These are phyloP conservation scores for Lodderomyces theae DNA, from an alignment of 1,139 yeast genomes.

Conservation along the genomic window DNA sequence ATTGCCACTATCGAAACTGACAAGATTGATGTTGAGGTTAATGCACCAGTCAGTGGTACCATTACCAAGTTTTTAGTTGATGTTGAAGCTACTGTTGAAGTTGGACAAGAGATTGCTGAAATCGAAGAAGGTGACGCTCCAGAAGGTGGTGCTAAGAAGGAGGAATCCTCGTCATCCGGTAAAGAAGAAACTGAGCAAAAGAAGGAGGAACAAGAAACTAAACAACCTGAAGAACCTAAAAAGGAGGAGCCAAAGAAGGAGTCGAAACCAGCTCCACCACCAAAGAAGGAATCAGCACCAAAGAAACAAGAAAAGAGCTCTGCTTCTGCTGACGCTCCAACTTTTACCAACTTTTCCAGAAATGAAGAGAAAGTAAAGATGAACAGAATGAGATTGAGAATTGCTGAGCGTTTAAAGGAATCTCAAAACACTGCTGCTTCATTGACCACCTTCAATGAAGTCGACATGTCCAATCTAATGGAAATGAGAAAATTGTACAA, in stretches of 20 bases:
- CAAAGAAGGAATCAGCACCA: conserved; percentile 20
- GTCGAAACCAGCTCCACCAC: conserved; percentile 13
- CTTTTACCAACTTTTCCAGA: conserved; percentile 71
- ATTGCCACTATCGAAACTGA: conserved; percentile 98
- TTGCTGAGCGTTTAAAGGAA: conserved; percentile 98
- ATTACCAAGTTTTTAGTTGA: conserved; percentile 77
- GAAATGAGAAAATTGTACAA: conserved; percentile 96
- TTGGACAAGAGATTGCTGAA: conserved; percentile 89
- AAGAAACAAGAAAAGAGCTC: conserved; percentile 20
- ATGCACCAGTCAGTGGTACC: conserved; percentile 91
- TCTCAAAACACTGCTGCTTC: conserved; percentile 99
- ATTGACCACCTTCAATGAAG: conserved; percentile 96
- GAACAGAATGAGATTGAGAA: conserved; percentile 99
- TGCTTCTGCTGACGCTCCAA: conserved; percentile 29
- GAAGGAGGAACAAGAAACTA: conserved; percentile 16
- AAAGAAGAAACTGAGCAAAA: conserved; percentile 38
- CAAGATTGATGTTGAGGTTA: conserved; percentile 95
- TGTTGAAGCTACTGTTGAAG: conserved; percentile 92
- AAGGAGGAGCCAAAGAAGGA: conserved; percentile 28
- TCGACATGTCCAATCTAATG: conserved; percentile 89
- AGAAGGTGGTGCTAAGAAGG: conserved; percentile 48
- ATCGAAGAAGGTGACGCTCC: conserved; percentile 90
- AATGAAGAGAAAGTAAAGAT: conserved; percentile 90
- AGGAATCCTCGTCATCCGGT: conserved; percentile 44
- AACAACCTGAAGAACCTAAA: conserved; percentile 23